phyloP scores from a whole-genome alignment of 2,329 filamentous ascomycete genomes.

The Alternaria panax region DNA sequence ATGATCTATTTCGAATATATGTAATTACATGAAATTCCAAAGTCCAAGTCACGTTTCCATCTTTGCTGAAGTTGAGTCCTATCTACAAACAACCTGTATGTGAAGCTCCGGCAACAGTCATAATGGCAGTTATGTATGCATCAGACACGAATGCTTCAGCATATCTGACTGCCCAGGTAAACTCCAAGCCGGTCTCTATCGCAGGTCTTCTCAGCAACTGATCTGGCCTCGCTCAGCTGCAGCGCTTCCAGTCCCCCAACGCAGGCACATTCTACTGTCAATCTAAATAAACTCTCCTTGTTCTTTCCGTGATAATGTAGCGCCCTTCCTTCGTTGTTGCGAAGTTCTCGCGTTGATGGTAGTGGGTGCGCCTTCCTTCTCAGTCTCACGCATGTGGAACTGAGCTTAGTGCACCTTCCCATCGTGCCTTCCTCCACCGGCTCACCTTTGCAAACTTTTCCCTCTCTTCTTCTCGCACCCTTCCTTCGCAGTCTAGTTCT shows the following conservation, averaged over 20 bases:
- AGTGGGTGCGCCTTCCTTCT: constrained; percentile 17
- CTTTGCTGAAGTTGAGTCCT: background rate
- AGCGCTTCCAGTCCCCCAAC: background rate
- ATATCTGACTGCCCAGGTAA: no score
- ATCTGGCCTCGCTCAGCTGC: background rate
- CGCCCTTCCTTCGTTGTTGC: background rate
- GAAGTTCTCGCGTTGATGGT: background rate
- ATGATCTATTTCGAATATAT: constrained; percentile 28
- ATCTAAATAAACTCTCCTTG: background rate
- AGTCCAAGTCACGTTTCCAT: no score
- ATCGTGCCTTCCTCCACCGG: constrained; percentile 14
- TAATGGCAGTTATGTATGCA: background rate
- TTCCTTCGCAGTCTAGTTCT: background rate
- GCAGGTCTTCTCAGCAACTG: background rate
- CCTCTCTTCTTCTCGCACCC: background rate
- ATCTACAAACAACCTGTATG: background rate
- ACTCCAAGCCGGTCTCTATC: background rate
- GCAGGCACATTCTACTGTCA: background rate
- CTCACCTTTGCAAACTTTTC: constrained; percentile 5
- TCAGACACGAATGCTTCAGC: background rate
- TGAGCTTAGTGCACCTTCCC: constrained; percentile 22
- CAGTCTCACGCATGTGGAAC: constrained; percentile 21
- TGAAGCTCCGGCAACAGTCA: background rate
- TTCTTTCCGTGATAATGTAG: background rate
- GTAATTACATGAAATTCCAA: constrained; percentile 2